Conservation (phyloP, 2,329 filamentous ascomycete genomes). For the Eutypella sp. region DNA sequence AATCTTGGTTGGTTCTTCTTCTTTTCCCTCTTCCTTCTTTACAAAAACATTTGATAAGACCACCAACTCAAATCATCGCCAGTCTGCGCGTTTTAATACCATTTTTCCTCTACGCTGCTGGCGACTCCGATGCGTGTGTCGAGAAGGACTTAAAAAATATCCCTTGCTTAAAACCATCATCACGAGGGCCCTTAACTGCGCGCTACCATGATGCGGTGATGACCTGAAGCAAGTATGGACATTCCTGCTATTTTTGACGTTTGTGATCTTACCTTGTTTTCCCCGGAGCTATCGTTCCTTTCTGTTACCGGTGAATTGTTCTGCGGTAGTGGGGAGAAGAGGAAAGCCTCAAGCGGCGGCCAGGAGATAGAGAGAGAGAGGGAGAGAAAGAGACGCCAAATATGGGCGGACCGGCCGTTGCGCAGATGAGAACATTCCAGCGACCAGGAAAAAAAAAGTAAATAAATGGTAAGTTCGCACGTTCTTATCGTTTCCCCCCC, state of each 20-base stretch:
- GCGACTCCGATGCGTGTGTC: constrained; percentile 51
- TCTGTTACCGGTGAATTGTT: too few relatives aligned
- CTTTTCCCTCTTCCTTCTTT: constrained; percentile 25
- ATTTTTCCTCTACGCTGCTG: constrained; percentile 36
- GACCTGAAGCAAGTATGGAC: constrained; percentile 61
- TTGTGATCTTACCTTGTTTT: background rate
- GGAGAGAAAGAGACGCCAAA: too few relatives aligned
- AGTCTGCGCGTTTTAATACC: constrained; percentile 25
- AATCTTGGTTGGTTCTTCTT: constrained; percentile 9
- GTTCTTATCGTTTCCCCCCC: too few relatives aligned
- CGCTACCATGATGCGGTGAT: constrained; percentile 63
- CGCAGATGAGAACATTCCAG: too few relatives aligned
- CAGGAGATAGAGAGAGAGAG: too few relatives aligned
- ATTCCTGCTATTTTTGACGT: constrained; percentile 24
- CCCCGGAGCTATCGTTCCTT: too few relatives aligned
- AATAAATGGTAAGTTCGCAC: too few relatives aligned
- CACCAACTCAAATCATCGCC: constrained; percentile 41
- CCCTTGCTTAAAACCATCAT: constrained; percentile 65
- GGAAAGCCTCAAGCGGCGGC: too few relatives aligned
- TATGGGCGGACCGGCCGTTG: too few relatives aligned
- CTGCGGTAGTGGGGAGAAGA: too few relatives aligned
- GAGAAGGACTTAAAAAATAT: constrained; percentile 46
- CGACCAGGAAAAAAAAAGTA: too few relatives aligned
- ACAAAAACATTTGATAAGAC: constrained; percentile 33
- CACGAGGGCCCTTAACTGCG: constrained; percentile 59